Evolutionary conservation across 352 stramenopile species (phyloP).

Genomic region (Pythium apleroticum): DNA sequence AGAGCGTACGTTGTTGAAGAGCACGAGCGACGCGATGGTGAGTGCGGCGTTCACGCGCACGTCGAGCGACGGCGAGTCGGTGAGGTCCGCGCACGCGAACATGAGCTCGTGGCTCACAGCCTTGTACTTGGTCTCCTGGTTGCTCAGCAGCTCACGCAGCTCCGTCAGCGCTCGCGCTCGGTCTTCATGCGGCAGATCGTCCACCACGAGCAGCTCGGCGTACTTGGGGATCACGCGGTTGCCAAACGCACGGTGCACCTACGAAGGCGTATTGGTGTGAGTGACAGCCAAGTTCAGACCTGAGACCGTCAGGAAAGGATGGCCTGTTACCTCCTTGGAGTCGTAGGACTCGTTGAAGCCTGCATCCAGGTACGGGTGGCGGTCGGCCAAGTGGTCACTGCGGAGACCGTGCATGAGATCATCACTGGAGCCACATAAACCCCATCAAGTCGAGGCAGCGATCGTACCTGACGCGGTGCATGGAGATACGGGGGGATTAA

Average conservation of each 20-base stretch:
- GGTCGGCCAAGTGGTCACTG: constrained; percentile 62
- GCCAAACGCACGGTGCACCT: constrained; percentile 65
- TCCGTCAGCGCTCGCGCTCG: constrained; percentile 47
- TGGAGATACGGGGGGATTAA: constrained; percentile 10
- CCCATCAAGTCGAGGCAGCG: background rate
- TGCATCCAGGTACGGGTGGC: constrained; percentile 56
- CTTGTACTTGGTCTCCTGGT: constrained; percentile 55
- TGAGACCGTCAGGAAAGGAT: background rate
- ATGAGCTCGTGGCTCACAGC: constrained; percentile 49
- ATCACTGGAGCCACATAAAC: background rate
- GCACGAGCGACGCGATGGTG: constrained; percentile 51
- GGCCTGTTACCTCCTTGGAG: constrained; percentile 37
- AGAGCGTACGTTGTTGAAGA: constrained; percentile 46
- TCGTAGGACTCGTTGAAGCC: constrained; percentile 61
- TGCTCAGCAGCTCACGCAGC: constrained; percentile 55
- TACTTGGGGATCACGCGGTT: constrained; percentile 55
- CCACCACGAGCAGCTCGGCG: constrained; percentile 50
- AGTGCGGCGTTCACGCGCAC: constrained; percentile 49
- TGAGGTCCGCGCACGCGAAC: constrained; percentile 55
- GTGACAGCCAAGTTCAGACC: background rate
- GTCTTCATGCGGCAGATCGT: constrained; percentile 57
- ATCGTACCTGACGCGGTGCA: constrained; percentile 60
- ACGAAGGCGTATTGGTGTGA: background rate
- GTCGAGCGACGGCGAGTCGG: constrained; percentile 34
- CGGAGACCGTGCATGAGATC: background rate